A percentile compares a stretch with the other conserved stretches of the same genome.
These are phyloP conservation scores for Collariella sp. DNA, from an alignment of 495 filamentous ascomycete species.

Conservation along the genomic window DNA sequence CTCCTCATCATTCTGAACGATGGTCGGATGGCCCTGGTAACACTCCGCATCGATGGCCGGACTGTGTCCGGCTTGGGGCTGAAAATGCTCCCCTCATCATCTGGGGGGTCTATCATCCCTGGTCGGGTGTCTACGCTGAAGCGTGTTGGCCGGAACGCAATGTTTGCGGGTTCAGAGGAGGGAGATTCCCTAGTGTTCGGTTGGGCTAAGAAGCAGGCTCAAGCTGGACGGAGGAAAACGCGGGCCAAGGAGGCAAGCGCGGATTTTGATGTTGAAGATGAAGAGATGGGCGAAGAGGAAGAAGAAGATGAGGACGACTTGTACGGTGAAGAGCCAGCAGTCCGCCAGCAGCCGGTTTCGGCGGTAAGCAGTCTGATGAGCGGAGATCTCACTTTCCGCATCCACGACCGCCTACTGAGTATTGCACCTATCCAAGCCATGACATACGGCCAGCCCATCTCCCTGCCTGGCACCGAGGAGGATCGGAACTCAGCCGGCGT, in stretches of 20 bases:
- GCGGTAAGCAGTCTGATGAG: constrained; percentile 30
- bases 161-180: constrained; percentile 82
- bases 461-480: constrained; percentile 37
- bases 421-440: constrained; percentile 70
- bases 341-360: constrained; percentile 20
- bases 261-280: constrained; percentile 46
- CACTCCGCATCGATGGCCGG: constrained; percentile 83
- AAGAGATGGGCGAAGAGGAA: constrained; percentile 31
- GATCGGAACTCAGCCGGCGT: constrained; percentile 35
- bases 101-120: constrained; percentile 52
- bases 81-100: constrained; percentile 48
- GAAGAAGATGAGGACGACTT: constrained; percentile 48
- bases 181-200: constrained; percentile 74
- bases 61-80: constrained; percentile 80
- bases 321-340: constrained; percentile 58
- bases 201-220: constrained; percentile 56
- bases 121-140: constrained; percentile 61
- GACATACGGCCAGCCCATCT: constrained; percentile 48
- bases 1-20: constrained; percentile 73
- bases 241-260: constrained; percentile 40
- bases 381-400: constrained; percentile 60
- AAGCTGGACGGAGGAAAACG: constrained; percentile 44
- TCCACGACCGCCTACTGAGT: constrained; percentile 68
- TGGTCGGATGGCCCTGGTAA: constrained; percentile 66
- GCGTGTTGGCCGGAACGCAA: constrained; percentile 54